phyloP scores from a whole-genome alignment of 1,139 yeast species.

The Magnusiomyces ingens region DNA sequence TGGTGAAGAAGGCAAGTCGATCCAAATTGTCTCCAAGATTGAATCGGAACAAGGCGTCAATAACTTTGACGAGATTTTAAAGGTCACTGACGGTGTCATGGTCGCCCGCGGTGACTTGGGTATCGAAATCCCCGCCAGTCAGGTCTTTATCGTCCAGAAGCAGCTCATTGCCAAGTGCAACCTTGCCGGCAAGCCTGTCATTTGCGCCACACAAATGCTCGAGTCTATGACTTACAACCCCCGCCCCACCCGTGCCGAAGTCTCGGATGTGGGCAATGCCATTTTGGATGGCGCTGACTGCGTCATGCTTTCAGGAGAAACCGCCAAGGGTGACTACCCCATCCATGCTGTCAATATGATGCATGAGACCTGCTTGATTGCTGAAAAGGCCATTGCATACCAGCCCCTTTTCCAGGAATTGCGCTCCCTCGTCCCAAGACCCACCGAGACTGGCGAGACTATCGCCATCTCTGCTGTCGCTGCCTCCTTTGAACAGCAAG shows the following conservation, averaged over 20 bases:
- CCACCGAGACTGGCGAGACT: constrained; percentile 93
- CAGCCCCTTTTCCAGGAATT: constrained; percentile 80
- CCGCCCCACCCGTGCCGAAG: constrained; percentile 99
- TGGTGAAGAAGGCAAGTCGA: constrained; percentile 94
- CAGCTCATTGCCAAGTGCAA: constrained; percentile 98
- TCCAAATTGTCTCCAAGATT: constrained; percentile 93
- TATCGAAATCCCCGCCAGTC: constrained; percentile 98
- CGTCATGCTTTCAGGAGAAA: constrained; percentile 99
- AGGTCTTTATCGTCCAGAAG: constrained; percentile 97
- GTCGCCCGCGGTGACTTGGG: constrained; percentile 99
- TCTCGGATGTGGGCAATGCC: constrained; percentile 98
- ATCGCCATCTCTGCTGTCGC: constrained; percentile 96
- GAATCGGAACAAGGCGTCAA: constrained; percentile 99
- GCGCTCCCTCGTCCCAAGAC: constrained; percentile 77
- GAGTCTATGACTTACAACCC: constrained; percentile 99
- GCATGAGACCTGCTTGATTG: constrained; percentile 96
- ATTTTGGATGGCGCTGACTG: constrained; percentile 99
- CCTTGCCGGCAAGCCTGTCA: constrained; percentile 98
- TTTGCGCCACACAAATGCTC: constrained; percentile 99
- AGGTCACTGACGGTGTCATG: constrained; percentile 98
- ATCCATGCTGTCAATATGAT: constrained; percentile 95
- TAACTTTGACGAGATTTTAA: constrained; percentile 94
- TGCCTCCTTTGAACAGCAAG: constrained; percentile 92
- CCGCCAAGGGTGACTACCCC: constrained; percentile 99
- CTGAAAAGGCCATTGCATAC: constrained; percentile 96